phyloP scores from a whole-genome alignment of 106 monocot genomes.

The Allium cepa region DNA sequence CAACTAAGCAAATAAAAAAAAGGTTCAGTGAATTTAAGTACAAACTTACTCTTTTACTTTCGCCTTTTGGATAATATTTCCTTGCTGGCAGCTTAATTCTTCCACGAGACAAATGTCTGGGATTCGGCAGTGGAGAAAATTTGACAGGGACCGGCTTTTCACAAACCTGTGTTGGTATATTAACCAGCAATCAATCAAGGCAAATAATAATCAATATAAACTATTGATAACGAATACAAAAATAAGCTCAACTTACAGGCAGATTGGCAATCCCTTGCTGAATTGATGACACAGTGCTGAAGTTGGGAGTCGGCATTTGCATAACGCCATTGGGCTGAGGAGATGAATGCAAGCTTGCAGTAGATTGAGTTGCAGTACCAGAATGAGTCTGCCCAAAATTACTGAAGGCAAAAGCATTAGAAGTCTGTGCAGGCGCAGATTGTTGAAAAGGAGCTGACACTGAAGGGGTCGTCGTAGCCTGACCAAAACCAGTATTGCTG shows the following conservation, averaged over 20 bases:
- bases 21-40: no score
- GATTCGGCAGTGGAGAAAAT: not conserved
- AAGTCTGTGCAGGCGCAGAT: constrained; percentile 18
- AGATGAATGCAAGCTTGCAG: not conserved
- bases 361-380: not conserved
- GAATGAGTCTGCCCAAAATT: constrained; percentile 53
- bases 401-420: constrained; percentile 37
- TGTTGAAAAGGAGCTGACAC: constrained; percentile 26
- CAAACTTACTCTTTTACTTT: no score
- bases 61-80: no score
- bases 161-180: no score
- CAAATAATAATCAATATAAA: not conserved
- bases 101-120: constrained; percentile 9
- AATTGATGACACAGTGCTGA: not conserved
- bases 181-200: no score
- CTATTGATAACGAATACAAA: not conserved
- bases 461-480: not conserved
- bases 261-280: constrained; percentile 1
- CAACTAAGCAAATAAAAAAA: not conserved
- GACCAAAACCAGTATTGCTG: no score
- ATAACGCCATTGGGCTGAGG: not conserved
- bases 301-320: not conserved
- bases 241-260: constrained; percentile 3
- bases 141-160: constrained; percentile 3
- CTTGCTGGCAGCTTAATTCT: not conserved